These are phyloP conservation scores for Fusarium succisae DNA, from an alignment of 2,329 filamentous ascomycete species.

Conservation along the genomic window DNA sequence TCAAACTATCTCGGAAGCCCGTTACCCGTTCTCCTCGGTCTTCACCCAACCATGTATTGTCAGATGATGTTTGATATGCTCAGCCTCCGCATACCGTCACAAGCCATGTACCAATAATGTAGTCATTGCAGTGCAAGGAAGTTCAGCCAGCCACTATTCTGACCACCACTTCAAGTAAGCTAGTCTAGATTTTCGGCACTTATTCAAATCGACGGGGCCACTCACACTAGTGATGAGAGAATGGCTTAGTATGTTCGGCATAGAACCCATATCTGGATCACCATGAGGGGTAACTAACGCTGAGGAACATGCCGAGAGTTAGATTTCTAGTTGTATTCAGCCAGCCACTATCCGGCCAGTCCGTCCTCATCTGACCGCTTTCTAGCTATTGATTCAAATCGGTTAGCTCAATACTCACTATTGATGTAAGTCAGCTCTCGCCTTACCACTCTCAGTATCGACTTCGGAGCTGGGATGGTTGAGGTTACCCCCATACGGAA, in stretches of 20 bases:
- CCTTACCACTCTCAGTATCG: background rate
- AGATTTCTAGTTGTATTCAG: background rate
- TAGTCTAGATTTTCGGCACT: background rate
- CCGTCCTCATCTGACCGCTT: background rate
- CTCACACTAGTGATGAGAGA: background rate
- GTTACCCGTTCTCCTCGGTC: background rate
- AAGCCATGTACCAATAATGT: background rate
- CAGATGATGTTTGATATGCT: background rate
- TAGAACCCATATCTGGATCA: background rate
- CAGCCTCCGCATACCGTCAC: background rate
- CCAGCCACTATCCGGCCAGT: background rate
- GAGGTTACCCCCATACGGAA: background rate
- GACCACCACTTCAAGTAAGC: background rate
- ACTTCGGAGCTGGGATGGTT: background rate
- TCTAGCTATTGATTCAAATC: background rate
- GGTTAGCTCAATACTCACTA: background rate
- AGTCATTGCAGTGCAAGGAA: background rate
- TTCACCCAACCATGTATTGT: background rate
- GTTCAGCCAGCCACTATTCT: background rate
- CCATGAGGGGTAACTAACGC: background rate
- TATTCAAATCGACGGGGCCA: fast-evolving
- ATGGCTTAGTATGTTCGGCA: fast-evolving
- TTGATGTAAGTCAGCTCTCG: background rate
- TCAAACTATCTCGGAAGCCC: background rate
- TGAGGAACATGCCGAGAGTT: background rate